Conservation (phyloP, 345 rosid genomes). For the Euphorbia lathyris region DNA sequence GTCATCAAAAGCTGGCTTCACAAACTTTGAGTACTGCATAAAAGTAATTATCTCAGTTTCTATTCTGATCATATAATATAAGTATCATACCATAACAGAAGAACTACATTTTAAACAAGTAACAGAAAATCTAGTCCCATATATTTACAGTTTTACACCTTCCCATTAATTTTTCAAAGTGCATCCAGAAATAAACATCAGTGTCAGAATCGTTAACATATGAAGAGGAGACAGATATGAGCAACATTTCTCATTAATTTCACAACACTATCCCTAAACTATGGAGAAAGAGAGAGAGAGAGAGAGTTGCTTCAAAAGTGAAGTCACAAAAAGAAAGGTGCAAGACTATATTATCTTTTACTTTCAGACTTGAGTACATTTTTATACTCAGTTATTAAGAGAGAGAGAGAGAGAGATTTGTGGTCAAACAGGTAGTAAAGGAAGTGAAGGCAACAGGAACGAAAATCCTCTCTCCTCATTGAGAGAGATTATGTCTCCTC, state of each 20-base stretch:
- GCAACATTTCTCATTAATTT: not conserved
- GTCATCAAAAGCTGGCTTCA: constrained; percentile 98
- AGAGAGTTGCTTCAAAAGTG: not conserved
- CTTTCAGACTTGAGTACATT: too few species aligned
- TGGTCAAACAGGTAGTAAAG: not conserved
- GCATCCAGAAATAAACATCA: not conserved
- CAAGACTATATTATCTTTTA: too few species aligned
- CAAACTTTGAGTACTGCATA: constrained; percentile 97
- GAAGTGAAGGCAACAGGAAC: not conserved
- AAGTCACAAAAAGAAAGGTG: too few species aligned
- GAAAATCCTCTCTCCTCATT: not conserved
- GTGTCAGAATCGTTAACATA: not conserved
- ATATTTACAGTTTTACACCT: too few species aligned
- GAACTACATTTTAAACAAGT: not conserved
- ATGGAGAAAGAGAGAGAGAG: not conserved
- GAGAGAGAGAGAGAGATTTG: too few species aligned
- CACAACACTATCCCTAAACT: too few species aligned
- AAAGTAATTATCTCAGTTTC: constrained; percentile 24
- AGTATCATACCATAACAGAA: not conserved
- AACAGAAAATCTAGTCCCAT: not conserved
- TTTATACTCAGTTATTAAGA: too few species aligned
- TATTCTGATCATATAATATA: not conserved
- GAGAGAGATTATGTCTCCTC: not conserved
- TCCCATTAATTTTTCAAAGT: not conserved
- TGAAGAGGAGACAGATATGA: too few species aligned